Evolutionary conservation across 805 yeast genomes (phyloP), one percentile per base, ranked within the genome.

Genomic region (Ogataea kodamae): DNA sequence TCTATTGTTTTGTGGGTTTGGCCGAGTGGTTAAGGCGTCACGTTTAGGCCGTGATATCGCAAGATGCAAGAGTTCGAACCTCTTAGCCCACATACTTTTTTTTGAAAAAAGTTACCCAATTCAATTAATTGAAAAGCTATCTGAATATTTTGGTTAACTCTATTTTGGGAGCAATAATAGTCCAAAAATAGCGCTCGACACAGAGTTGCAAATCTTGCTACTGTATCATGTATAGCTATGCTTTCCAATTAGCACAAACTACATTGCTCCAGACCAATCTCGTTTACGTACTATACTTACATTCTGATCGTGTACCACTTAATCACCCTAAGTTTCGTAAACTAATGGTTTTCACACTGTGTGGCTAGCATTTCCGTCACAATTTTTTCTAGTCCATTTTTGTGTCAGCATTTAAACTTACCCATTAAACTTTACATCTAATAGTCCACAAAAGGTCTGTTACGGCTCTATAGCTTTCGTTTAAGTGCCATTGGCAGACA

Each of bases 11-110:
- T 18, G 54, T 43, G 52, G 49, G 54, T 46, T 49, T 49, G 52
- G 54, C 54, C 52, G 52, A 49, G 54, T 49, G 52, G 54, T 47
- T 47, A 49, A 47, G 52, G 54, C 54, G 54, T 48, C 54, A 45
- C 52, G 49, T 47, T 49, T 47, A 49, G 52, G 54, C 52, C 49
- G 52, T 45, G 54, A 48, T 49, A 39, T 49, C 54, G 46, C 37
- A 47, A 45, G 52, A 47, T 39, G 52, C 54, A 46, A 46, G 54
- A 49, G 54, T 49, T 49, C 54, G 54, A 49, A 47, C 50, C 54
- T 49, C 54, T 46, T 47, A 48, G 54, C 49, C 50, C 52, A 43
- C 54, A 49, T 35, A 20, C 28, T 25, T 37, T 46, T 45, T 41
- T 28, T 25, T 7, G 17, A 22, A n/a, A n/a, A n/a, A n/a, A n/a